Base-by-base conservation (phyloP, 495 filamentous ascomycete genomes). In the Annulohypoxylon bovei region DNA sequence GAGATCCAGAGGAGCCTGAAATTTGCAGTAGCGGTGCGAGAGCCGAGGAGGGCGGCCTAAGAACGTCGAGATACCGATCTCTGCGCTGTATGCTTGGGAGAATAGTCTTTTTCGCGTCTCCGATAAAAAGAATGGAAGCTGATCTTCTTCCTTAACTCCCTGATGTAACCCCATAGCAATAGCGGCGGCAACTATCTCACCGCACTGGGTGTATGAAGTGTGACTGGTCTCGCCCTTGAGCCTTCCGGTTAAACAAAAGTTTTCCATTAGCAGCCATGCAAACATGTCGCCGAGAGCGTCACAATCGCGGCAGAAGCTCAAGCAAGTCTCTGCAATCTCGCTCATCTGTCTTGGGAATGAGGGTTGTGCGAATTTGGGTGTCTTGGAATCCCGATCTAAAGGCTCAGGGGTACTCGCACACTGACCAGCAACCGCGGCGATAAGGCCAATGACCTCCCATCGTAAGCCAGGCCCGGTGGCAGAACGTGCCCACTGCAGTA, bases 361-460 rank as follows among this genome's bases (percentile, higher is more conserved):
- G 8, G 70, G 60, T 28, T 69, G 64, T 7, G 68, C 58, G 11
- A 70, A 54, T 22, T 66, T 66, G 25, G 75, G 62, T 39, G 73
- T 65, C 62, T 58, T 75, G 16, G 70, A 65, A 47, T 61, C 37
- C 2, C 62, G 49, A 46, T 73, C 61, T 2, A 72, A 70, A 16
- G 72, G 67, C 5, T 71, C 70, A 32, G 72, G 61, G 8, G 67
- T 73, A 33, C 46, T 74, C 5, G 75, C 72, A 63, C 67, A 77
- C 47, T 72, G 68, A 20, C 76, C 76, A 28, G 68, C 65, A n/a
- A 74, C 37, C 9, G 72, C 64, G 16, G 76, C 76, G 35, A 78
- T 74, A 47, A 78, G 68, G 52, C 76, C 75, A 14, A 78, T 70
- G 37, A 78, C 72, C 57, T 78, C 75, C 76, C 76, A 78, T 22